These are phyloP conservation scores for Lactarius psammicola DNA, from an alignment of 768 basidiomycete genomes.

Conservation along the genomic window DNA sequence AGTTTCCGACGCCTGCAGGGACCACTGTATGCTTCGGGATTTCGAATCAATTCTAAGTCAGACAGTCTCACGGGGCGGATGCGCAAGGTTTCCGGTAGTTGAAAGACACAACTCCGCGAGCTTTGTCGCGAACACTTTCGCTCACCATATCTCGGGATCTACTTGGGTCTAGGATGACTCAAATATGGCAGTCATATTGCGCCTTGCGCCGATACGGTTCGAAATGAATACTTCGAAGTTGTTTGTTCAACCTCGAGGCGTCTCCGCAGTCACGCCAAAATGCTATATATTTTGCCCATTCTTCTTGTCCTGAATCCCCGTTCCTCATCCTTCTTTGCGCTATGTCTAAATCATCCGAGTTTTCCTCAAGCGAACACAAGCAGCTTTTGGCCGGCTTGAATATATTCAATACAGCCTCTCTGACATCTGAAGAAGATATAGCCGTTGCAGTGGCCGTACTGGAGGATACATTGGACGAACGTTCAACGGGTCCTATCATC, in stretches of 20 bases:
- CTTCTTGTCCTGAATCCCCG: background rate
- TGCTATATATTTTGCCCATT: background rate
- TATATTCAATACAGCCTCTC: too few species aligned
- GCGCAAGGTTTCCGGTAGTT: background rate
- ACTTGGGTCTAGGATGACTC: background rate
- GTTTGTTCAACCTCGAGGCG: background rate
- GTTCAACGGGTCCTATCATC: slow-evolving; percentile 16
- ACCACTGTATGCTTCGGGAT: too few species aligned
- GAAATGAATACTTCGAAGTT: background rate
- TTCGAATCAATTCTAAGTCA: background rate
- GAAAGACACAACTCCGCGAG: background rate
- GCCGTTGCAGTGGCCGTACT: too few species aligned
- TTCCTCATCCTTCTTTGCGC: too few species aligned
- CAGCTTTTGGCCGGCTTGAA: too few species aligned
- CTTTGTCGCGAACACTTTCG: background rate
- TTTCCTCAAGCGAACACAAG: too few species aligned
- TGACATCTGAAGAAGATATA: too few species aligned
- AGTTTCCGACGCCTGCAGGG: too few species aligned
- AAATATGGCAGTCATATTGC: slow-evolving; percentile 14
- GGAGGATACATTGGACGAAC: too few species aligned
- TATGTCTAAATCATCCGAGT: too few species aligned
- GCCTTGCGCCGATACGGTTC: background rate
- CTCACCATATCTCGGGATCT: background rate
- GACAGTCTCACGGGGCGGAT: background rate
- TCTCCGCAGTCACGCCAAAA: slow-evolving; percentile 7